phyloP scores from a whole-genome alignment of 139 green algal species.

The Auxenochlorella pyrenoidosa region DNA sequence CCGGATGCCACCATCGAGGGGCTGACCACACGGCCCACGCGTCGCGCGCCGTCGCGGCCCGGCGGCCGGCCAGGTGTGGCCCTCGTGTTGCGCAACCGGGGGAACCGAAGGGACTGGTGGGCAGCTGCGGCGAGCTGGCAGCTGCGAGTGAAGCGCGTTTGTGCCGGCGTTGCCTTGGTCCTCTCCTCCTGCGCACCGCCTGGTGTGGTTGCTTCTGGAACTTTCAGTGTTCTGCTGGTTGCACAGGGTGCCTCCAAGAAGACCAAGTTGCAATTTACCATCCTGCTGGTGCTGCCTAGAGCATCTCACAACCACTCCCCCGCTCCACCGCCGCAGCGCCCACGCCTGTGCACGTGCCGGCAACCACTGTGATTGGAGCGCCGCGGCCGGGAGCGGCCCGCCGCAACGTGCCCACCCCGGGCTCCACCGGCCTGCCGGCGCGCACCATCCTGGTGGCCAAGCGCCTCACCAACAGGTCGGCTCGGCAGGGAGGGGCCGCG shows the following conservation, averaged over 20 bases:
- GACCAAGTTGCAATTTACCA: no score
- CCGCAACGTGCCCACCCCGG: slow-evolving; percentile 26
- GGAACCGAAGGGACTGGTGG: no score
- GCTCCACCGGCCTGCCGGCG: slow-evolving; percentile 49
- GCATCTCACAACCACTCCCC: not conserved
- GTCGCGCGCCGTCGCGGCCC: not conserved
- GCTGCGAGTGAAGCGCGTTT: no score
- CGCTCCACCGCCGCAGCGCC: not conserved
- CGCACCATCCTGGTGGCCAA: slow-evolving; percentile 79
- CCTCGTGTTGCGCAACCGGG: no score
- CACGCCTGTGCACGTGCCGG: slow-evolving; percentile 9
- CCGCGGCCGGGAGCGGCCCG: not conserved
- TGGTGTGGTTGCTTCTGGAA: no score
- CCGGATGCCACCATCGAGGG: slow-evolving; percentile 6
- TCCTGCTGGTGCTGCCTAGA: not conserved
- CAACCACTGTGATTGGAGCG: not conserved
- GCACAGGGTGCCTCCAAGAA: no score
- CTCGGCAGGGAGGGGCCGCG: no score
- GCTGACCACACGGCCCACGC: slow-evolving; percentile 2
- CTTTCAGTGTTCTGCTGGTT: no score
- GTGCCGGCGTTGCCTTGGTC: no score
- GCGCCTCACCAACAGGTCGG: slow-evolving; percentile 68
- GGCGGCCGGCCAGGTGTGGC: no score
- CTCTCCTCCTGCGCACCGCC: no score
- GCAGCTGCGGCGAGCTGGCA: not conserved